Base-by-base conservation (phyloP, 352 stramenopile genomes). In the Phytophthora citricola region DNA sequence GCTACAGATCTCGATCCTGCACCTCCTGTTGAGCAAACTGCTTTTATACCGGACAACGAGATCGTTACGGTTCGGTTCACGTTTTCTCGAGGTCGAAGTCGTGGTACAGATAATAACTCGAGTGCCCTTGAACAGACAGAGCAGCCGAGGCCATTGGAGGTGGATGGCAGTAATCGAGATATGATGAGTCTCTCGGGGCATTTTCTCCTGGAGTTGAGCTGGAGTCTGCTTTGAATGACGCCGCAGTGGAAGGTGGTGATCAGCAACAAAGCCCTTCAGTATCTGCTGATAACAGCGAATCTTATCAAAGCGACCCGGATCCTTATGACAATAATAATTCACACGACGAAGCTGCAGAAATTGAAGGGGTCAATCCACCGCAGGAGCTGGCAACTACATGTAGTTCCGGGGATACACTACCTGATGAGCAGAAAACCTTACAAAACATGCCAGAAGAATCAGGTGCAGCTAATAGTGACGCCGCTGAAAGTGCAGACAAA, bases 141-240 rank as follows among this genome's bases (percentile, higher is more conserved):
- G 0, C 32, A 51, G 66, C 69, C 58, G 29, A 48, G 15, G 26
- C 44, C 47, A 49, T 57, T 65, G 32, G 36, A 65, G 24, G 26
- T 59, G 11, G 10, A 65, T 39, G 29, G 39, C n/a, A 15, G 44
- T 11, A 46, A 61, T 20, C 26, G 53, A 55, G 61, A 73, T 60
- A 65, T 41, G 20, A 63, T 78, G 55, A 66, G 66, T 56, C 58
- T 73, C 10, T 76, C 70, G 0, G 78, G 2, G 75, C 71, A 22
- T 89, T 88, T 51, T 91, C 82, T 1, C 81, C 82, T 8, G 82
- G 77, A 20, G 45, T 76, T 12, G 82, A 89, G 29, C 57, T 91
- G 0, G 82, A 91, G 57, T 58, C 53, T 26, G 74, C 61, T 0
- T 47, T 91, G 31, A 80, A 89, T 54, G 56, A 56, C 2, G 52